Conservation (phyloP, 139 green algal species). For the Micromonas pusilla region DNA sequence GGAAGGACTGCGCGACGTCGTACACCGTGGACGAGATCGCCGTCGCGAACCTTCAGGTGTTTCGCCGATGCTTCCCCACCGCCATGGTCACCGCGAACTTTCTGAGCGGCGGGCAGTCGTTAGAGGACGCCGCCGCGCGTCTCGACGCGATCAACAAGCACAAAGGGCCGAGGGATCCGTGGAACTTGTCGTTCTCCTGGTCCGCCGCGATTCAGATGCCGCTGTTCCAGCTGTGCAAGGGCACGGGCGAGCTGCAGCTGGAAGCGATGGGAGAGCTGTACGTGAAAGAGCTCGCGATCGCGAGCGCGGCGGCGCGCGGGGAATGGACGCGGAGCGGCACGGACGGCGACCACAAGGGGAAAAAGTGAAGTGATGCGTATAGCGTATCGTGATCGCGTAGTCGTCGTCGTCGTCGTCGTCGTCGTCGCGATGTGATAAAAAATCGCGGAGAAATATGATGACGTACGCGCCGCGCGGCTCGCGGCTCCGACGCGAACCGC, state of each 20-base stretch:
- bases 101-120: slow-evolving; percentile 45
- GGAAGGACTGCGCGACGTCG: slow-evolving; percentile 39
- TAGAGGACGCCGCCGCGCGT: slow-evolving; percentile 42
- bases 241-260: slow-evolving; percentile 27
- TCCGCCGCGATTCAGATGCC: slow-evolving; percentile 47
- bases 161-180: slow-evolving; percentile 30
- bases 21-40: slow-evolving; percentile 53
- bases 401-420: no score
- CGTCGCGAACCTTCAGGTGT: slow-evolving; percentile 38
- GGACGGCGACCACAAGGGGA: slow-evolving; percentile 39
- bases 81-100: slow-evolving; percentile 47
- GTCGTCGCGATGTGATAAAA: no score
- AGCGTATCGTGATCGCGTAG: no score
- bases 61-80: slow-evolving; percentile 39
- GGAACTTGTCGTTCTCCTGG: slow-evolving; percentile 50
- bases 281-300: slow-evolving; percentile 43
- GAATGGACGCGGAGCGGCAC: slow-evolving; percentile 31
- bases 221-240: slow-evolving; percentile 44
- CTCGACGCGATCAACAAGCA: slow-evolving; percentile 41
- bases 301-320: slow-evolving; percentile 37
- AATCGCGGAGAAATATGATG: no score
- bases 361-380: no score
- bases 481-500: no score
- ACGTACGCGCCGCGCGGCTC: no score
- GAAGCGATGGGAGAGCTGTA: slow-evolving; percentile 45